Evolutionary conservation across 768 basidiomycete genomes (phyloP).

Genomic region (Macrolepiota albuminosa): DNA sequence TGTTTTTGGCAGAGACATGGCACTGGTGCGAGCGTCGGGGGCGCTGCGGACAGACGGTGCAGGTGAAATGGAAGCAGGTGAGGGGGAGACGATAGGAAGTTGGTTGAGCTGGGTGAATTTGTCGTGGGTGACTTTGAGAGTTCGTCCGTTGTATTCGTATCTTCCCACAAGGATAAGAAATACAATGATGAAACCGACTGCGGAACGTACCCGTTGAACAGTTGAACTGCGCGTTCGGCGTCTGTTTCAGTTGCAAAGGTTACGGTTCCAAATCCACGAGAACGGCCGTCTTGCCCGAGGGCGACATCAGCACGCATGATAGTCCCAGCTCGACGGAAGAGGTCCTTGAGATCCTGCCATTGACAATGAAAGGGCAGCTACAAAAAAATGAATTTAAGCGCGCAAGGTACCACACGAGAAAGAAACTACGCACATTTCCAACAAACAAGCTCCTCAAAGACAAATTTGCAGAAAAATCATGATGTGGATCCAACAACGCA

Average conservation of each 20-base stretch:
- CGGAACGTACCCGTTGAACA: slow-evolving; percentile 59
- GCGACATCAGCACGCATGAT: slow-evolving; percentile 90
- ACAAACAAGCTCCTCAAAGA: slow-evolving; percentile 70
- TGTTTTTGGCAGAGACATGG: not conserved
- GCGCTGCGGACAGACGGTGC: not conserved
- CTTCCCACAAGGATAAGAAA: slow-evolving; percentile 30
- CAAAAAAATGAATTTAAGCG: no score
- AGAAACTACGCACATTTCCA: slow-evolving; percentile 67
- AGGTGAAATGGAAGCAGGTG: not conserved
- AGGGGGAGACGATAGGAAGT: not conserved
- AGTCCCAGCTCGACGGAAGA: slow-evolving; percentile 87
- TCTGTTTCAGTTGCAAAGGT: slow-evolving; percentile 80
- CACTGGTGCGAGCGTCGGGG: not conserved
- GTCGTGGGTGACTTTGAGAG: slow-evolving; percentile 89
- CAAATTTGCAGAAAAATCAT: slow-evolving; percentile 21
- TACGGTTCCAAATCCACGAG: slow-evolving; percentile 91
- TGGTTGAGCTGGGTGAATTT: slow-evolving; percentile 49
- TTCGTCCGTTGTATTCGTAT: slow-evolving; percentile 83
- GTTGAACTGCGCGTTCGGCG: slow-evolving; percentile 46
- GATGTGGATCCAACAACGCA: slow-evolving; percentile 22
- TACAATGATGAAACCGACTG: no score
- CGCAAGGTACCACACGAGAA: not conserved
- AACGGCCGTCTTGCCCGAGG: slow-evolving; percentile 82
- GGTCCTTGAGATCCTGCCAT: slow-evolving; percentile 98
- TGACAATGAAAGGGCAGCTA: slow-evolving; percentile 91